Conservation (phyloP, 2,329 filamentous ascomycete genomes). For the Septoria petroselini region DNA sequence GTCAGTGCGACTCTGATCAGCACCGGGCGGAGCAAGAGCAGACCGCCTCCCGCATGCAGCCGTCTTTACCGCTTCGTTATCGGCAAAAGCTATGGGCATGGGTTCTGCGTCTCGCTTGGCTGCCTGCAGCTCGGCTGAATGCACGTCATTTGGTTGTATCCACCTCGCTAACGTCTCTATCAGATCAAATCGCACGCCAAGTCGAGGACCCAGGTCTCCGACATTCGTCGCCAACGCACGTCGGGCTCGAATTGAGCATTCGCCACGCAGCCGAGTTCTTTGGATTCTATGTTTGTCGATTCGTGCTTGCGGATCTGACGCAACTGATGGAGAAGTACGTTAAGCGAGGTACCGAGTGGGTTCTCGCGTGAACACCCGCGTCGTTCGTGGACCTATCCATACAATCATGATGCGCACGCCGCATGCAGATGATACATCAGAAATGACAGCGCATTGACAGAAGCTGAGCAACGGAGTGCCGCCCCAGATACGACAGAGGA, state of each 20-base stretch:
- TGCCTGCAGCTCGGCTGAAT: slow-evolving; percentile 15
- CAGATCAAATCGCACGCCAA: slow-evolving; percentile 93
- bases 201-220: slow-evolving; percentile 91
- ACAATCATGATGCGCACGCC: neutral
- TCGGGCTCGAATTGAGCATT: slow-evolving; percentile 88
- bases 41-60: slow-evolving; percentile 14
- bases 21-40: slow-evolving; percentile 13
- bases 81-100: neutral
- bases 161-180: slow-evolving; percentile 17
- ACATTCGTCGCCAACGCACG: slow-evolving; percentile 88
- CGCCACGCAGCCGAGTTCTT: slow-evolving; percentile 97
- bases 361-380: slow-evolving; percentile 51
- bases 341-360: slow-evolving; percentile 95
- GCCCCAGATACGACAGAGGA: neutral
- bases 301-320: slow-evolving; percentile 81
- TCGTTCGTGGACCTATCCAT: neutral
- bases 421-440: neutral
- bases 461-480: neutral
- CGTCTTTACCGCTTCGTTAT: slow-evolving; percentile 6
- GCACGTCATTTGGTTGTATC: slow-evolving; percentile 13
- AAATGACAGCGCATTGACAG: neutral
- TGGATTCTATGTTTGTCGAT: slow-evolving; percentile 92
- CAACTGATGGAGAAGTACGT: slow-evolving; percentile 93
- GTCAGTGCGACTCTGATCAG: slow-evolving; percentile 33
- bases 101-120: slow-evolving; percentile 15